Percentiles rank a stretch among this genome's conserved stretches.
These are phyloP conservation scores for Tuber microsphaerosporum DNA, from an alignment of 495 filamentous ascomycete genomes.

Conservation along the genomic window DNA sequence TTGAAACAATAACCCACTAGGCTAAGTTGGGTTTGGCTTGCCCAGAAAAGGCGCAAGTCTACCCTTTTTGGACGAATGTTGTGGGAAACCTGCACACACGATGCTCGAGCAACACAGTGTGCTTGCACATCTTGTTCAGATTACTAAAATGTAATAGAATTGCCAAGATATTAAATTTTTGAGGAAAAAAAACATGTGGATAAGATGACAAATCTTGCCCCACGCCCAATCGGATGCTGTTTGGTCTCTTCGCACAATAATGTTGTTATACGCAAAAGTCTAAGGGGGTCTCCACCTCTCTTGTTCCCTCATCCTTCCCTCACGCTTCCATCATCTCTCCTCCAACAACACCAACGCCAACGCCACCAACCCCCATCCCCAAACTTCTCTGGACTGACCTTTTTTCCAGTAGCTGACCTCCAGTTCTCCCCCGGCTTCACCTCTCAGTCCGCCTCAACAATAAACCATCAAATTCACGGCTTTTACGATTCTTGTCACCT, in stretches of 20 bases:
- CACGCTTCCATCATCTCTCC: conserved; percentile 23
- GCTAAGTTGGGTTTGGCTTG: not conserved
- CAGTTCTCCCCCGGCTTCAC: not conserved
- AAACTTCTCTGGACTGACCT: conserved; percentile 30
- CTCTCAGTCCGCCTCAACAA: not conserved
- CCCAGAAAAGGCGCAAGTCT: not conserved
- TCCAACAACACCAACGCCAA: not conserved
- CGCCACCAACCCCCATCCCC: conserved; percentile 14
- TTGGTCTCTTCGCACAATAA: not conserved
- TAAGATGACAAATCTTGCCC: not conserved
- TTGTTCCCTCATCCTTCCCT: conserved; percentile 25
- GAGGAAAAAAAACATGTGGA: not conserved
- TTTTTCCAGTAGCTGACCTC: conserved; percentile 14
- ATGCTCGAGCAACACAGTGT: too few relatives aligned
- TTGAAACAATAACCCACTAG: not conserved
- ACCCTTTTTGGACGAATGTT: too few relatives aligned
- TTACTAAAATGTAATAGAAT: not conserved
- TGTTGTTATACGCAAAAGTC: conserved; percentile 15
- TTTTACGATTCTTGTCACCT: not conserved
- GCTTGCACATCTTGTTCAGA: not conserved
- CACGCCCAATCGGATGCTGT: not conserved
- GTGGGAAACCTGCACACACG: too few relatives aligned
- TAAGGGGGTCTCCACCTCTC: conserved; percentile 28
- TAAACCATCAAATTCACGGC: not conserved
- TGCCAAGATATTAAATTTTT: not conserved